phyloP scores from a whole-genome alignment of 208 protist species.

The Borovskyia barvae region DNA sequence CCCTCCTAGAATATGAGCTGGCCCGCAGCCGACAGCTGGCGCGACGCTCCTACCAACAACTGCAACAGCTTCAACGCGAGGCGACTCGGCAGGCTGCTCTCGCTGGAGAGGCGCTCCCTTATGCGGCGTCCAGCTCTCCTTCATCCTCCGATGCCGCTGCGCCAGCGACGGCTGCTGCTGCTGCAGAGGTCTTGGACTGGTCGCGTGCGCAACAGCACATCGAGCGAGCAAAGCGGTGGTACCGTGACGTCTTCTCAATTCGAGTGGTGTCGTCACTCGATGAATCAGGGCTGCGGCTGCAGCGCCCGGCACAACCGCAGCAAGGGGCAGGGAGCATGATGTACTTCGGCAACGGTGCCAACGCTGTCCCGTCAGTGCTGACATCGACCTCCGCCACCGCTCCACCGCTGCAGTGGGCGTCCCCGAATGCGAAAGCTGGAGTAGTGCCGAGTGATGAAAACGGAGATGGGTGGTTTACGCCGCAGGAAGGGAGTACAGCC shows the following conservation, averaged over 20 bases:
- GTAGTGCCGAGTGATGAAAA: neutral
- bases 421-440: neutral
- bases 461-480: neutral
- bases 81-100: constrained; percentile 17
- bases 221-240: constrained; percentile 45
- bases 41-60: constrained; percentile 17
- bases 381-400: neutral
- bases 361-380: neutral
- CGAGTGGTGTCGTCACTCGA: constrained; percentile 17
- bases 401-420: no score
- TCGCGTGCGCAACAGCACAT: constrained; percentile 31
- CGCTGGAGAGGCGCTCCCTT: neutral
- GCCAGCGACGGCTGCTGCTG: neutral
- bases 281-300: constrained; percentile 8
- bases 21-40: constrained; percentile 17
- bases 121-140: neutral
- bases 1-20: constrained; percentile 22
- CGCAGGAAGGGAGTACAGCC: neutral
- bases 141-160: neutral
- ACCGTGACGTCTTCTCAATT: constrained; percentile 45
- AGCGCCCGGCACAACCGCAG: constrained; percentile 13
- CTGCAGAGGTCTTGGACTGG: constrained; percentile 7
- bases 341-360: constrained; percentile 19
- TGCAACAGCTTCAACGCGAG: constrained; percentile 37
- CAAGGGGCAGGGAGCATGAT: constrained; percentile 12